These are phyloP conservation scores for Barbarea vulgaris DNA, from an alignment of 345 rosid genomes.

Conservation along the genomic window DNA sequence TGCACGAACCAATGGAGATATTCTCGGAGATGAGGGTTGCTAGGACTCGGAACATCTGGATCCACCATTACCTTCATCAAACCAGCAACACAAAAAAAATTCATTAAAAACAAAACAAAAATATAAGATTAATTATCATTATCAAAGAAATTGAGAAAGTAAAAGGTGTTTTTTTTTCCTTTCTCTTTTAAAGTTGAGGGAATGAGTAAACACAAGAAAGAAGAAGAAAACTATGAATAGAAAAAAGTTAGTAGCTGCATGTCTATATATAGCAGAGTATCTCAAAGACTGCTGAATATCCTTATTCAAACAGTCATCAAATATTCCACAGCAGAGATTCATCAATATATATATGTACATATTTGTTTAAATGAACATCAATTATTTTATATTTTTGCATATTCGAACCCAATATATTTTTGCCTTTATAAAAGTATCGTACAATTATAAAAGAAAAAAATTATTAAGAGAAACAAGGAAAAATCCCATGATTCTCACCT, in stretches of 20 bases:
- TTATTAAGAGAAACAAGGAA: neutral
- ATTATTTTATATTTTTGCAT: neutral
- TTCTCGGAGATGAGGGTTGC: conserved; percentile 45
- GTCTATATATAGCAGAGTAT: conserved; percentile 18
- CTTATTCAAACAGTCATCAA: conserved; percentile 29
- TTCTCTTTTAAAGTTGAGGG: neutral
- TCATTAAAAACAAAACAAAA: neutral
- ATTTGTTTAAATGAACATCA: neutral
- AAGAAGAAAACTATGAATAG: neutral
- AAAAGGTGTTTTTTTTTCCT: neutral
- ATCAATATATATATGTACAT: neutral
- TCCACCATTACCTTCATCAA: conserved; percentile 47
- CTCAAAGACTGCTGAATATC: conserved; percentile 23
- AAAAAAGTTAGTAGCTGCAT: conserved; percentile 14
- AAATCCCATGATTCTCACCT: neutral
- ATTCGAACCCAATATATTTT: neutral
- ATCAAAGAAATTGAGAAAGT: conserved; percentile 19
- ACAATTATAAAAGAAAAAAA: neutral
- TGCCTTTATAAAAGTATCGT: neutral
- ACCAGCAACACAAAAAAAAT: neutral
- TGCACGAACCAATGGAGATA: conserved; percentile 44
- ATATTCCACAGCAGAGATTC: conserved; percentile 9
- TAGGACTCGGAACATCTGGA: conserved; percentile 49
- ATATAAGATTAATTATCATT: neutral
- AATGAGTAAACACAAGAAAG: neutral